Evolutionary conservation across 2,329 filamentous ascomycete genomes (phyloP).

Genomic region (Trichothecium sympodiale): DNA sequence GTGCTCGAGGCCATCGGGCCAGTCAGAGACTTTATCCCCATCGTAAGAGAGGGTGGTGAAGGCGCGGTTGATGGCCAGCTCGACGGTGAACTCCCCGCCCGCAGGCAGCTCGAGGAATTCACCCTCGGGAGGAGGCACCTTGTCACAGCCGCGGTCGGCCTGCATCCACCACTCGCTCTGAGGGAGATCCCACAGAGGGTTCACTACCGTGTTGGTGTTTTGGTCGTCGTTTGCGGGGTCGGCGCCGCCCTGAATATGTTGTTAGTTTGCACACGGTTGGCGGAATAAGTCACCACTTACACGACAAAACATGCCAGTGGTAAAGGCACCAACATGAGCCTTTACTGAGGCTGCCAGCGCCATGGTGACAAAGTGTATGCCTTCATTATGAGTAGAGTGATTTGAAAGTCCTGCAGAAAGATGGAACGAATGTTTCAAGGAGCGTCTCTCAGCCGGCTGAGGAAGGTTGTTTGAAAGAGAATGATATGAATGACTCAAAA

Average conservation of each 20-base stretch:
- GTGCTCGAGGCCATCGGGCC: constrained; percentile 35
- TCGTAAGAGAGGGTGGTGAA: constrained; percentile 34
- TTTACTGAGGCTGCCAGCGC: too few relatives aligned
- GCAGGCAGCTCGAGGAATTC: constrained; percentile 33
- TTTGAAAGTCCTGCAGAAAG: too few relatives aligned
- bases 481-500: too few relatives aligned
- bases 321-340: too few relatives aligned
- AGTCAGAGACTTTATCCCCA: constrained; percentile 24
- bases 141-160: constrained; percentile 33
- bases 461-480: too few relatives aligned
- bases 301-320: too few relatives aligned
- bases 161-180: constrained; percentile 40
- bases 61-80: constrained; percentile 38
- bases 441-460: too few relatives aligned
- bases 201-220: constrained; percentile 33
- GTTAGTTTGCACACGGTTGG: background rate
- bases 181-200: constrained; percentile 32
- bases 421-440: too few relatives aligned
- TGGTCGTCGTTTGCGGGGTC: constrained; percentile 19
- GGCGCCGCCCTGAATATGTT: constrained; percentile 14
- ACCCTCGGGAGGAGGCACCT: constrained; percentile 18
- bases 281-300: too few relatives aligned
- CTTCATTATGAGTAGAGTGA: too few relatives aligned
- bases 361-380: too few relatives aligned
- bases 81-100: constrained; percentile 33